Conservation (phyloP, 2,329 filamentous ascomycete genomes). For the Monosporascus sp. region DNA sequence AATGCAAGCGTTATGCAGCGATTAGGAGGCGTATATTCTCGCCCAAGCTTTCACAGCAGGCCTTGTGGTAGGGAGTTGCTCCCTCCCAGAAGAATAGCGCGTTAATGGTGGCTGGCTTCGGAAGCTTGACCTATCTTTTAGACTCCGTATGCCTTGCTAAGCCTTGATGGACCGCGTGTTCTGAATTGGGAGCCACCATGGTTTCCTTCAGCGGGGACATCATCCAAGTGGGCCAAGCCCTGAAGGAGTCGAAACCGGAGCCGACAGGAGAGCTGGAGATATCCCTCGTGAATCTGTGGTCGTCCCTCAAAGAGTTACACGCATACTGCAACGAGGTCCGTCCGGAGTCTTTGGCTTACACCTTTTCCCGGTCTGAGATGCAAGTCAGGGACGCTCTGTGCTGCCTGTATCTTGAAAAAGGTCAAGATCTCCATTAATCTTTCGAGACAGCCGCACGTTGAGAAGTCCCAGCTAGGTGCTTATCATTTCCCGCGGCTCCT, state of each 20-base stretch:
- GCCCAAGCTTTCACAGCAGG: constrained; percentile 25
- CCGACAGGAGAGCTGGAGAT: constrained; percentile 11
- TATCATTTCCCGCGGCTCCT: constrained; percentile 21
- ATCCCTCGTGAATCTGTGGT: constrained; percentile 12
- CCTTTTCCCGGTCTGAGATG: constrained; percentile 21
- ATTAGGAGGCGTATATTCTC: constrained; percentile 31
- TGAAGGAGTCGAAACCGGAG: constrained; percentile 26
- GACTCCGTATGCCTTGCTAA: constrained; percentile 10
- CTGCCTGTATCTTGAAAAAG: constrained; percentile 17
- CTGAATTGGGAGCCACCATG: constrained; percentile 16
- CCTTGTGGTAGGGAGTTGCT: constrained; percentile 24
- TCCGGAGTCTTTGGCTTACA: constrained; percentile 12
- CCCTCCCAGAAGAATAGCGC: neutral
- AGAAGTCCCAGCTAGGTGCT: constrained; percentile 15
- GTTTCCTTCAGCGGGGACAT: constrained; percentile 28
- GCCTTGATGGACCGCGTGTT: constrained; percentile 16
- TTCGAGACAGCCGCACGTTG: constrained; percentile 1
- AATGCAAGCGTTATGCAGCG: constrained; percentile 23
- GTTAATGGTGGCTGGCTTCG: neutral
- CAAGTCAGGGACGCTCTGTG: constrained; percentile 25
- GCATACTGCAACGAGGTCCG: constrained; percentile 15
- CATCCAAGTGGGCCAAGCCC: constrained; percentile 30
- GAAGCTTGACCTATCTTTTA: constrained; percentile 21
- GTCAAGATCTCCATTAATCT: neutral
- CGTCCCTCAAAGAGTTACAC: constrained; percentile 15